These are phyloP conservation scores for Adansonia rubrostipa DNA, from an alignment of 441 rosid species.

Conservation along the genomic window DNA sequence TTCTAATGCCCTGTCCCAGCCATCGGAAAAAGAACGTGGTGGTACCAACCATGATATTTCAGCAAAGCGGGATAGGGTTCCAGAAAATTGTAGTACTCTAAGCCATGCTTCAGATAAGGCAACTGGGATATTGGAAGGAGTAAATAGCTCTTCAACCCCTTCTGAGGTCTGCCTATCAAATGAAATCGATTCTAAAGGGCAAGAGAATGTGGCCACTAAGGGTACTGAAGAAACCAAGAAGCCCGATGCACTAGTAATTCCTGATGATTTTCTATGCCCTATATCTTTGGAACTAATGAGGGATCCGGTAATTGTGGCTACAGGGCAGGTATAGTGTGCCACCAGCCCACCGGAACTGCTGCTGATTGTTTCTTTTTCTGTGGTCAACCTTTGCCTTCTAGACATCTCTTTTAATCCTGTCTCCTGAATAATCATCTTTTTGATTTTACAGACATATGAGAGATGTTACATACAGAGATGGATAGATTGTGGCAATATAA, in stretches of 20 bases:
- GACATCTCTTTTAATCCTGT: conserved; percentile 7
- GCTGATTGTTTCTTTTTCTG: not conserved
- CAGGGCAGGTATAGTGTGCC: conserved; percentile 75
- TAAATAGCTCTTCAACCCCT: conserved; percentile 40
- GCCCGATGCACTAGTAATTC: conserved; percentile 56
- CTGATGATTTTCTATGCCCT: conserved; percentile 85
- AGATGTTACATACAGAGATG: conserved; percentile 94
- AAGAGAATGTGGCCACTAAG: conserved; percentile 44
- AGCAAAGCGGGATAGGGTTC: conserved; percentile 39
- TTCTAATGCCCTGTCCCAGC: conserved; percentile 53
- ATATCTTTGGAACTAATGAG: conserved; percentile 89
- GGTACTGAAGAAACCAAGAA: conserved; percentile 58
- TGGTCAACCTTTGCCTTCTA: conserved; percentile 9
- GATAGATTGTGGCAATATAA: conserved; percentile 83
- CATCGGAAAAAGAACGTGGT: conserved; percentile 42
- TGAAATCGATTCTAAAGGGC: conserved; percentile 41
- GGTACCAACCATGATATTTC: conserved; percentile 40
- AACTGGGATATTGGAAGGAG: conserved; percentile 31
- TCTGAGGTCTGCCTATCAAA: conserved; percentile 40
- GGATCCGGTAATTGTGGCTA: conserved; percentile 90
- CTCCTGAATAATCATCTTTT: conserved; percentile 31
- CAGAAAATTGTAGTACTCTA: conserved; percentile 34
- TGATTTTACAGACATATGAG: conserved; percentile 83
- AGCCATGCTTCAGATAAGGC: conserved; percentile 33
- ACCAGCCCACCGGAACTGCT: not conserved